These are phyloP conservation scores for Fusarium piperis DNA, from an alignment of 2,329 filamentous ascomycete genomes.

Conservation along the genomic window DNA sequence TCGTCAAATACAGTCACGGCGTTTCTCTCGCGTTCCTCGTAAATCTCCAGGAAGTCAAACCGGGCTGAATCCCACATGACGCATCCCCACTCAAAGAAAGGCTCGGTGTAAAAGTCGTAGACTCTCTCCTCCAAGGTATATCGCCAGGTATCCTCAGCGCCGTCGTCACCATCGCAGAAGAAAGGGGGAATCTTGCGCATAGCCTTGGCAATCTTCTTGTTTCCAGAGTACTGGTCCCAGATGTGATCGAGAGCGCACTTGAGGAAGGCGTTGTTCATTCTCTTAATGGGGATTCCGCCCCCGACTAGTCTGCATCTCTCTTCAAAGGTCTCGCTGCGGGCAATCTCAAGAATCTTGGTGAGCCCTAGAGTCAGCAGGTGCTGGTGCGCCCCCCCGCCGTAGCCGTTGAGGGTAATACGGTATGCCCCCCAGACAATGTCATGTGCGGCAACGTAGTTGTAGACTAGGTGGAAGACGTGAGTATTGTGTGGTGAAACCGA, in stretches of 20 bases:
- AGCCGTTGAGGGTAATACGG: not conserved
- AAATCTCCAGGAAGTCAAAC: not conserved
- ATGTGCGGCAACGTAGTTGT: not conserved
- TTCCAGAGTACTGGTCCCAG: not conserved
- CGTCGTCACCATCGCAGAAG: not conserved
- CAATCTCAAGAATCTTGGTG: not conserved
- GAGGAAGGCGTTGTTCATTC: not conserved
- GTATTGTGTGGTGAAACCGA: rapidly evolving
- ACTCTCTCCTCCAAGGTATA: not conserved
- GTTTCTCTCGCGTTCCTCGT: not conserved
- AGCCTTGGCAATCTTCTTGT: not conserved
- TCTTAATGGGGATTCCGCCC: not conserved
- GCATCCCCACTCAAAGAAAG: not conserved
- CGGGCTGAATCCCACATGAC: not conserved
- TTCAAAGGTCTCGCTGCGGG: not conserved
- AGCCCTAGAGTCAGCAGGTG: not conserved
- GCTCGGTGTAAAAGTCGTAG: not conserved
- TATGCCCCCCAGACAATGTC: not conserved
- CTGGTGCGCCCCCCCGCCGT: not conserved
- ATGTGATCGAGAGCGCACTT: not conserved
- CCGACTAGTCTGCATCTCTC: not conserved
- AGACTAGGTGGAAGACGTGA: not conserved
- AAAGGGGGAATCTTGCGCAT: not conserved
- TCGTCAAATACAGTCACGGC: not conserved
- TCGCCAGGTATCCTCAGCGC: not conserved